phyloP scores from a whole-genome alignment of 2,329 filamentous ascomycete genomes.

The Talaromyces verruculosus region DNA sequence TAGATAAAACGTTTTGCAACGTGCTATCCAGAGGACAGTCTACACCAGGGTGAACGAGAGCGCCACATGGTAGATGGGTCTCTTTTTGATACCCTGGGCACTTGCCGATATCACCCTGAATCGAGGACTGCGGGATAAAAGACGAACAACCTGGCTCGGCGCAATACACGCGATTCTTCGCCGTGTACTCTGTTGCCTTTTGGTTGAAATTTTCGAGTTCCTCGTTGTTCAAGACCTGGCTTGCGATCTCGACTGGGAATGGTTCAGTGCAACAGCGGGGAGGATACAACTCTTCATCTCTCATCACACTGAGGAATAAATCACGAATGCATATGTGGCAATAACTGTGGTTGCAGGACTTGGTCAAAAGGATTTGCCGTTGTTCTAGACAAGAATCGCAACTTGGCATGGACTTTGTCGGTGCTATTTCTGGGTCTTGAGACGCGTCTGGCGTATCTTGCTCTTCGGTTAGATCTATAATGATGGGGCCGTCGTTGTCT shows the following conservation, averaged over 20 bases:
- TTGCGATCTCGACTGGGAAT: constrained; percentile 12
- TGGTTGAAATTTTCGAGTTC: constrained; percentile 23
- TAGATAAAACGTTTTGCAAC: constrained; percentile 16
- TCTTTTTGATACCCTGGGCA: constrained; percentile 22
- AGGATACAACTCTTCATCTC: constrained; percentile 25
- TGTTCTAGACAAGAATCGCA: not conserved
- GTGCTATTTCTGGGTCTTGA: not conserved
- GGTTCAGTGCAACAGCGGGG: constrained; percentile 25
- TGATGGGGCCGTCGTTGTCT: too few species aligned
- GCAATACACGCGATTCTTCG: constrained; percentile 26
- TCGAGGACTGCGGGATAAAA: constrained; percentile 24
- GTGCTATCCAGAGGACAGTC: constrained; percentile 24
- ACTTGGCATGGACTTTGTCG: not conserved
- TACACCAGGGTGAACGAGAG: constrained; percentile 23
- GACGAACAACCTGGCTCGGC: constrained; percentile 25
- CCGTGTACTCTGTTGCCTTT: constrained; percentile 23
- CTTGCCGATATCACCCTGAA: not conserved
- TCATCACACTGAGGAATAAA: constrained; percentile 24
- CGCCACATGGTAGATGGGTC: constrained; percentile 24
- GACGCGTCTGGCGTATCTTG: not conserved
- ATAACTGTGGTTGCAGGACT: not conserved
- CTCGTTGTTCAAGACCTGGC: constrained; percentile 16
- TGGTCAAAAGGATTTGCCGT: not conserved
- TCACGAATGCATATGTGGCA: constrained; percentile 19
- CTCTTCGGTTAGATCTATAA: too few species aligned